Evolutionary conservation across 2,329 filamentous ascomycete species (phyloP), one percentile per base, ranked within the genome.

Genomic region (Xylariaceae sp.): DNA sequence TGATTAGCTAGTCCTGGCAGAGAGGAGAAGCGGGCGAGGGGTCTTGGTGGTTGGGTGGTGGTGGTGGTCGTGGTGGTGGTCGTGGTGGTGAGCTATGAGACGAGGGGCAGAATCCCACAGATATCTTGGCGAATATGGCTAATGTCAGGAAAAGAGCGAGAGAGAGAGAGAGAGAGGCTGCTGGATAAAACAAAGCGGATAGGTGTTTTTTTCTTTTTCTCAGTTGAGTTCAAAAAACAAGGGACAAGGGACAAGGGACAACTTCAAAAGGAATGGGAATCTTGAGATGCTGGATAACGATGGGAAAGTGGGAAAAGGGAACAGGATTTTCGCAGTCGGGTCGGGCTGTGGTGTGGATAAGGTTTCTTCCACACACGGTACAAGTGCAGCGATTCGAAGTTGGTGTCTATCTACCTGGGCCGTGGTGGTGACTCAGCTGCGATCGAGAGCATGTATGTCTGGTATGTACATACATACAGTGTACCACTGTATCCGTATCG

Each of bases 1-100:
- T 88, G 85, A 74, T 53, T 56, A 50, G 37, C 40, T 48, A 29
- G 40, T 41, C 53, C 18, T 29, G 37, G 19, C 50, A 20, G 32
- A n/a, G 53, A 47, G 46, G 54, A 40, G 46, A 66, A 60, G 60
- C 52, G 51, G 49, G 48, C 44, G 50, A 44, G 26, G 20, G 52
- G 45, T 50, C 59, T 52, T 52, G 52, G 20, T 40, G 49, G 54
- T 56, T 40, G 21, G 23, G 23, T 50, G 43, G 26, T 20, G n/a
- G n/a, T 42, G 42, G 23, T 18, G 50, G 46, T 47, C 51, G 37
- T 32, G 29, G 20, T 23, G 50, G 20, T 37, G 48, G 18, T 41
- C 41, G 47, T 29, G 20, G 42, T n/a, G 21, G 12, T 50, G 49
- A 43, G 29, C 59, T 44, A 59, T 52, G 50, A 41, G 48, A 53